Conservation (phyloP, 768 basidiomycete genomes). For the Phanerodontia chrysosporium region DNA sequence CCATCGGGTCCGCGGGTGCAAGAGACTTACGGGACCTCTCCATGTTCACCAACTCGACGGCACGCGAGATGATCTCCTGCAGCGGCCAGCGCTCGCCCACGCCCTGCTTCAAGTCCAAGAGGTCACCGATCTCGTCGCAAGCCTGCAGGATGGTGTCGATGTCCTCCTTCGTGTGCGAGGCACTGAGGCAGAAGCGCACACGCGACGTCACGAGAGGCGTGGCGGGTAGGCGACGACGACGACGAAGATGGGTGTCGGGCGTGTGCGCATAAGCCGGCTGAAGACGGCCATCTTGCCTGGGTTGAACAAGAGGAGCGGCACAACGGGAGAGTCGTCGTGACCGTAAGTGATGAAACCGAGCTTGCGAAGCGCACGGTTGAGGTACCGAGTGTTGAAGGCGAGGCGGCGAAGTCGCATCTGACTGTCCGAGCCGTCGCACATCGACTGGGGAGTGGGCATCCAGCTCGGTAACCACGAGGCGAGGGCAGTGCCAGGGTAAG, state of each 20-base stretch:
- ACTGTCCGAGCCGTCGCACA: slow-evolving; percentile 85
- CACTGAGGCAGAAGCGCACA: slow-evolving; percentile 91
- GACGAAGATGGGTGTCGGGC: slow-evolving; percentile 76
- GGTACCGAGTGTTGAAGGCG: slow-evolving; percentile 94
- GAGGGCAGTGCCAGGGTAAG: slow-evolving; percentile 69
- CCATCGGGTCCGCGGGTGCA: not conserved
- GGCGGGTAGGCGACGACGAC: slow-evolving; percentile 89
- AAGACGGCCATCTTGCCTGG: slow-evolving; percentile 93
- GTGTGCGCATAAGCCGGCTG: slow-evolving; percentile 77
- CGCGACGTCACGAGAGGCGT: slow-evolving; percentile 85
- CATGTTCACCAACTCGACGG: slow-evolving; percentile 68
- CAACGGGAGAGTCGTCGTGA: slow-evolving; percentile 85
- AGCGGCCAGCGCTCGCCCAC: slow-evolving; percentile 68
- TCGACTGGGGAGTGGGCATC: slow-evolving; percentile 66
- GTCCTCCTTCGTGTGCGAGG: slow-evolving; percentile 96
- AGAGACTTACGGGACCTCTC: slow-evolving; percentile 19
- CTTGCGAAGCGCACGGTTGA: slow-evolving; percentile 78
- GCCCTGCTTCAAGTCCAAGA: slow-evolving; percentile 87
- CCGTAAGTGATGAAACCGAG: slow-evolving; percentile 98
- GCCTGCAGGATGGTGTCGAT: slow-evolving; percentile 82
- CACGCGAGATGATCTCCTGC: slow-evolving; percentile 65
- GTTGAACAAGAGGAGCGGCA: slow-evolving; percentile 88
- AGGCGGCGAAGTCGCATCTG: slow-evolving; percentile 76
- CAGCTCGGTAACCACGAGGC: slow-evolving; percentile 65
- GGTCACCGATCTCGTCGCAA: slow-evolving; percentile 87